Conservation (phyloP, 768 basidiomycete species). For the Fomitopsis pulvina region DNA sequence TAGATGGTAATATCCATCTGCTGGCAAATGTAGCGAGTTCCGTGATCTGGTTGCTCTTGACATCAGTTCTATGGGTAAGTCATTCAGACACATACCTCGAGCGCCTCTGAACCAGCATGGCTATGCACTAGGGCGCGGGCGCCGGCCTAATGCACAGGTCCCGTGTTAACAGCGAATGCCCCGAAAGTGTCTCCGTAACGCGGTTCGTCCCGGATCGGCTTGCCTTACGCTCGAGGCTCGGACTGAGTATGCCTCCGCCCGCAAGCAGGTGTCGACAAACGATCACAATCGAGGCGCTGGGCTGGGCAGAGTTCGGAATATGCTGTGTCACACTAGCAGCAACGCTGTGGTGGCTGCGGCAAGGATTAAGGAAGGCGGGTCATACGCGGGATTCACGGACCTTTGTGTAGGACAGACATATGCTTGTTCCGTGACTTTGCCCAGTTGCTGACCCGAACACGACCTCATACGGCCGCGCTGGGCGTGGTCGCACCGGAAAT, state of each 20-base stretch:
- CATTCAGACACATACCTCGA: not conserved
- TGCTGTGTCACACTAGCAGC: conserved; percentile 47
- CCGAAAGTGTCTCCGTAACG: conserved; percentile 44
- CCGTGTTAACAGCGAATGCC: conserved; percentile 54
- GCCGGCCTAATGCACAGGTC: conserved; percentile 63
- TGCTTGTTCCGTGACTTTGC: not conserved
- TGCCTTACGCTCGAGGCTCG: conserved; percentile 3
- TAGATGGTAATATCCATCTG: conserved; percentile 57
- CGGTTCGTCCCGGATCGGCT: conserved; percentile 29
- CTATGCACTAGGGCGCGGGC: conserved; percentile 47
- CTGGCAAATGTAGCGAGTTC: conserved; percentile 77
- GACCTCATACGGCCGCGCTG: not conserved
- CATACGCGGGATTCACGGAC: conserved; percentile 38
- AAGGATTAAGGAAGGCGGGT: conserved; percentile 26
- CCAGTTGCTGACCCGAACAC: not conserved
- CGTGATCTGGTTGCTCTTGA: conserved; percentile 63
- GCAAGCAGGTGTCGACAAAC: conserved; percentile 56
- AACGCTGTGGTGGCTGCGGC: conserved; percentile 48
- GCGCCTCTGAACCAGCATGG: not conserved
- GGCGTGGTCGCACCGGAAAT: not conserved
- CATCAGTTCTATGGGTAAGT: conserved; percentile 62
- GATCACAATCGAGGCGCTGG: conserved; percentile 66
- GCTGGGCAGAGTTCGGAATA: conserved; percentile 69
- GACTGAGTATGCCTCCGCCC: conserved; percentile 4
- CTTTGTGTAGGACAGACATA: conserved; percentile 26